phyloP scores from a whole-genome alignment of 148 eudicot genomes.

The Cornus suecica region DNA sequence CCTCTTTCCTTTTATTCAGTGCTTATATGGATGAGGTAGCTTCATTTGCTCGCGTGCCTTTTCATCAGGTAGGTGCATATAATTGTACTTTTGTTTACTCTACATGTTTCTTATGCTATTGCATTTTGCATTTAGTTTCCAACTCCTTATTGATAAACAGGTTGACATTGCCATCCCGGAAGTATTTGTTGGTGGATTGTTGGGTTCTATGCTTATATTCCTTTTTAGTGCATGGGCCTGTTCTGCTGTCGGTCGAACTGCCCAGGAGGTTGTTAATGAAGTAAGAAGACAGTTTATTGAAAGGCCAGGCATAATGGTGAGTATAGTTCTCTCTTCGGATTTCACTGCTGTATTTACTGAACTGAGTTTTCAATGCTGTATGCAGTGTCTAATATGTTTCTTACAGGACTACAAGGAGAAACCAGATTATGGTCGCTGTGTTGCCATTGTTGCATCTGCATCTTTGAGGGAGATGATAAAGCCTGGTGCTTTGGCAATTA shows the following conservation, averaged over 20 bases:
- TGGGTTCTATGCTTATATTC: slow-evolving; percentile 97
- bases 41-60: slow-evolving; percentile 70
- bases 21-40: slow-evolving; percentile 99
- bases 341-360: background rate
- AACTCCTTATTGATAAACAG: slow-evolving; percentile 36
- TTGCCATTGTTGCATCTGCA: slow-evolving; percentile 95
- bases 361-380: background rate
- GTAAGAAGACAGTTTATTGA: slow-evolving; percentile 97
- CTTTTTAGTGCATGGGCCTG: slow-evolving; percentile 99
- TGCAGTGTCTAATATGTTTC: slow-evolving; percentile 12
- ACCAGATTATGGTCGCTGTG: slow-evolving; percentile 98
- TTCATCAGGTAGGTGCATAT: slow-evolving; percentile 58
- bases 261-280: slow-evolving; percentile 99
- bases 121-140: background rate
- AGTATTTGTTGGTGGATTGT: slow-evolving; percentile 92
- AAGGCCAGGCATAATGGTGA: slow-evolving; percentile 98
- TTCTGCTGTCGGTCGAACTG: slow-evolving; percentile 96
- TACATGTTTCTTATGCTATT: slow-evolving; percentile 10
- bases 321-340: slow-evolving; percentile 9
- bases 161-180: slow-evolving; percentile 98
- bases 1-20: slow-evolving; percentile 97
- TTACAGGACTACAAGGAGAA: slow-evolving; percentile 90
- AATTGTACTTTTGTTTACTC: slow-evolving; percentile 13
- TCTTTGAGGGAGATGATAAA: slow-evolving; percentile 94
- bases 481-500: slow-evolving; percentile 89